Evolutionary conservation across 1,284 basidiomycete species (phyloP), one percentile per base, ranked within the genome.

Genomic region (Ceratobasidium sp.): DNA sequence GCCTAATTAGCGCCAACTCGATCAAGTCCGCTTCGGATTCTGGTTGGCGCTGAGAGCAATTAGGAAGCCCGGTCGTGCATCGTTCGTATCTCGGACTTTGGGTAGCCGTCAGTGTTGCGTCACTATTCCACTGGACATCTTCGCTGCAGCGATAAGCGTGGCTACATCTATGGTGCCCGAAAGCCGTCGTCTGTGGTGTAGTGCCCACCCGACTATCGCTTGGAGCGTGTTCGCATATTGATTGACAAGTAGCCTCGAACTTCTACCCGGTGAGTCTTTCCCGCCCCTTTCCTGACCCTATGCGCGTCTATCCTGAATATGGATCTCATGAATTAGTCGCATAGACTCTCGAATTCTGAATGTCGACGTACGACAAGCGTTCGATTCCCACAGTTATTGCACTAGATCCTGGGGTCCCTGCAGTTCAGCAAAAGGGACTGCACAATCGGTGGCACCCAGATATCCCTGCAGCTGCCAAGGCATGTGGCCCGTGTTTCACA

Each of bases 401-500:
- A 16, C 53, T 69, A n/a, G 65, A 69, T 43, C 65, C 65, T n/a
- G 53, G 52, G 16, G 41, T 26, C 53, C 65, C 65, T 57, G 65
- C 65, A 23, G 43, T 48, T 58, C 52, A 46, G 39, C 65, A 69
- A 46, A 39, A 89, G 87, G 87, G 88, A 39, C 76, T 90, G 10
- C 89, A 90, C 77, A 91, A 90, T 76, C 86, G 89, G 60, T 91
- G 89, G 89, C 89, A 90, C 76, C 89, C 89, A 0, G 89, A 90
- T 75, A 90, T 91, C 61, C 89, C 89, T n/a, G 79, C 89, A 0
- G 79, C 86, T 62, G 86, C 81, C 1, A 50, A 50, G 21, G 48
- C 26, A 50, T 26, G 48, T 50, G 21, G 8, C 18, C 18, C 43
- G 6, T 18, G 16, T 45, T 8, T 45, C 16, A 10, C 43, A 45